phyloP scores from a whole-genome alignment of 768 basidiomycete genomes.

The Hygrocybe coccinea region DNA sequence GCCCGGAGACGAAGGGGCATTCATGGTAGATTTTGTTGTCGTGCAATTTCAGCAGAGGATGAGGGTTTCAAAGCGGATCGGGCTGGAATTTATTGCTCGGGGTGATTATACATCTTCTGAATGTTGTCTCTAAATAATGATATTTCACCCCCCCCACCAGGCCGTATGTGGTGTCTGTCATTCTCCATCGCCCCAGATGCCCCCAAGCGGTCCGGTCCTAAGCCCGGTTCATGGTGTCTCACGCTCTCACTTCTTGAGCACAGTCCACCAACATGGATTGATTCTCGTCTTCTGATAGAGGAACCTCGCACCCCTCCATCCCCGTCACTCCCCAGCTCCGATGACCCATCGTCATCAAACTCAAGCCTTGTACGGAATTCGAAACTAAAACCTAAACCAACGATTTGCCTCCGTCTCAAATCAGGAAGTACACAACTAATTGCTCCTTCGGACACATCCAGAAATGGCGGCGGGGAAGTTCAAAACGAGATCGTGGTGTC shows the following conservation, averaged over 20 bases:
- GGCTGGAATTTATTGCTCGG: constrained; percentile 62
- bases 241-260: constrained; percentile 48
- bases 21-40: constrained; percentile 48
- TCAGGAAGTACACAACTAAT: constrained; percentile 31
- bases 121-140: background rate
- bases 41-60: constrained; percentile 68
- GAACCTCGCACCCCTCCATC: constrained; percentile 20
- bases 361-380: constrained; percentile 3
- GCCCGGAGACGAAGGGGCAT: constrained; percentile 46
- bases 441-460: constrained; percentile 10
- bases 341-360: background rate
- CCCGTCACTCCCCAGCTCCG: constrained; percentile 7
- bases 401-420: constrained; percentile 37
- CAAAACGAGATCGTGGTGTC: constrained; percentile 33
- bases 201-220: constrained; percentile 11
- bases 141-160: constrained; percentile 26
- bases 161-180: constrained; percentile 52
- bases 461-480: constrained; percentile 8
- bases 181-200: constrained; percentile 34
- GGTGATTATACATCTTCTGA: constrained; percentile 24
- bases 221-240: constrained; percentile 45
- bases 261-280: constrained; percentile 55
- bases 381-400: constrained; percentile 26
- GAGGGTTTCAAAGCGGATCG: constrained; percentile 51
- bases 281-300: constrained; percentile 46